Evolutionary conservation across 306 rosid species (phyloP).

Genomic region (Rosa multiflora): DNA sequence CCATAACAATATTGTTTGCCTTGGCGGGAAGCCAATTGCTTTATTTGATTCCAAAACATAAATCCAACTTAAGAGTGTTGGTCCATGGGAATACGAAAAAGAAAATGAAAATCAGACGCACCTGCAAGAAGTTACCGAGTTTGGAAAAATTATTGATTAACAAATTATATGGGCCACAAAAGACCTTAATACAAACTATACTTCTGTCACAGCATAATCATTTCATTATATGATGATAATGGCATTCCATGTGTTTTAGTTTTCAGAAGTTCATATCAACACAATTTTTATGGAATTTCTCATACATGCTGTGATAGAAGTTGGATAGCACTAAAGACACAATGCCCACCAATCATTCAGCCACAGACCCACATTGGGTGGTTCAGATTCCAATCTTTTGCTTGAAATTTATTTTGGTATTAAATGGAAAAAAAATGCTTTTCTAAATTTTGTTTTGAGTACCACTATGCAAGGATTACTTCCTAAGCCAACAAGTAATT

Average conservation of each 20-base stretch:
- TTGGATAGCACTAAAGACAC: neutral
- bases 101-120: neutral
- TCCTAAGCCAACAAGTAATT: neutral
- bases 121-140: neutral
- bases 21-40: slow-evolving; percentile 28
- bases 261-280: neutral
- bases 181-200: neutral
- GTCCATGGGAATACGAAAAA: neutral
- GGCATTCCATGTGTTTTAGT: neutral
- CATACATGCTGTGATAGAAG: neutral
- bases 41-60: slow-evolving; percentile 15
- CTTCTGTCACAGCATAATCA: neutral
- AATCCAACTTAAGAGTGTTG: neutral
- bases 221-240: neutral
- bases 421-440: neutral
- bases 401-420: neutral
- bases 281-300: neutral
- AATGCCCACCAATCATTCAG: neutral
- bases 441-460: neutral
- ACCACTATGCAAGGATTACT: slow-evolving; percentile 4
- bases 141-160: neutral
- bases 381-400: neutral
- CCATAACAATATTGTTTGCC: slow-evolving; percentile 10
- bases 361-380: neutral
- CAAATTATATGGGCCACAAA: neutral